Evolutionary conservation across 2,329 filamentous ascomycete genomes (phyloP).

Genomic region (Exophiala lecanii-corni): DNA sequence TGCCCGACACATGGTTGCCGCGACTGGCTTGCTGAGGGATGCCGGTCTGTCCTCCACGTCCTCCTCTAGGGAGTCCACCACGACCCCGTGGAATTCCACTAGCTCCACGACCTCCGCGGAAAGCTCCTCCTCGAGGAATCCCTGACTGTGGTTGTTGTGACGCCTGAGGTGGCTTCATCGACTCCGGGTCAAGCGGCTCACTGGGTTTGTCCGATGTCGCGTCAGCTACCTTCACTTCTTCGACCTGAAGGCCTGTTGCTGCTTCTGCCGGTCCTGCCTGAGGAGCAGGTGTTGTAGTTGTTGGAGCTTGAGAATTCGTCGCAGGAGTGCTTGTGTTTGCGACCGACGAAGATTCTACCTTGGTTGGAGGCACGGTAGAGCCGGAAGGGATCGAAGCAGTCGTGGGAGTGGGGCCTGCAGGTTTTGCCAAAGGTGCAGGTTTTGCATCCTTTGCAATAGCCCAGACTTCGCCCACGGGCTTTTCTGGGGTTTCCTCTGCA

Average conservation of each 20-base stretch:
- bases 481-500: slow-evolving; percentile 77
- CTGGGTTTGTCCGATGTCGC: slow-evolving; percentile 19
- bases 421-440: slow-evolving; percentile 36
- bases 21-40: slow-evolving; percentile 30
- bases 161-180: slow-evolving; percentile 17
- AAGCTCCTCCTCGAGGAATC: slow-evolving; percentile 20
- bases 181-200: slow-evolving; percentile 6
- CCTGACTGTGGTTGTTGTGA: slow-evolving; percentile 21
- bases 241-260: slow-evolving; percentile 5
- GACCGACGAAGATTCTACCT: slow-evolving; percentile 7
- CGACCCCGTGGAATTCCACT: slow-evolving; percentile 40
- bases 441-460: slow-evolving; percentile 67
- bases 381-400: slow-evolving; percentile 14
- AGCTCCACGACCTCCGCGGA: slow-evolving; percentile 33
- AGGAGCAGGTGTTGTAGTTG: neutral
- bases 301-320: neutral
- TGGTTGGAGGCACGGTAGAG: slow-evolving; percentile 9
- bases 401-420: slow-evolving; percentile 27
- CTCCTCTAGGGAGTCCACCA: slow-evolving; percentile 35
- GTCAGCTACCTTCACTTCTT: slow-evolving; percentile 13
- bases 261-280: slow-evolving; percentile 19
- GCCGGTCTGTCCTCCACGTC: slow-evolving; percentile 40
- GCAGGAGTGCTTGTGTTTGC: slow-evolving; percentile 2
- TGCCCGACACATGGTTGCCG: slow-evolving; percentile 20
- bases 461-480: slow-evolving; percentile 83